Base-by-base conservation (phyloP, 2,329 filamentous ascomycete genomes). In the Penicillium griseofulvum region DNA sequence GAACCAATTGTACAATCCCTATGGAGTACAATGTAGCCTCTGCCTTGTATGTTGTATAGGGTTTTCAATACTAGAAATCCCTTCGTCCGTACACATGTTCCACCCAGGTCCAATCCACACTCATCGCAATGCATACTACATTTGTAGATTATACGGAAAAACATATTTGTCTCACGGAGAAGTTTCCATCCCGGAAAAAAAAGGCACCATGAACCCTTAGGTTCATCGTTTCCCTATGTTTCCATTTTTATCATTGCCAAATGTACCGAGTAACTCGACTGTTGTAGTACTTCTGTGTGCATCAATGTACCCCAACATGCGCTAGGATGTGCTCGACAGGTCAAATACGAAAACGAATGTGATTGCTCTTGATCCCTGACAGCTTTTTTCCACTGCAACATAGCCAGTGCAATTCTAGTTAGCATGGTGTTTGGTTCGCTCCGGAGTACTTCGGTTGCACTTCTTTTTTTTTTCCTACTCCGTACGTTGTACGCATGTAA, bases 301-400 rank as follows among this genome's bases (percentile, higher is more conserved):
- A 39, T n/a, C n/a, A n/a, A n/a, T 41, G 50, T 41, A 49, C 37
- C 37, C 51, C 37, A 29, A 36, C 51, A 29, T 54, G 38, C 24
- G 38, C 45, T 50, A 49, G 28, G 24, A 47, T 29, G 8, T 42
- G 31, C 28, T 48, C n/a, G 31, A 49, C 33, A 36, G 19, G 24
- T 34, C 48, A n/a, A 39, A 34, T 48, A 34, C 36, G 50, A 52
- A n/a, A 47, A 6, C 36, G 43, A 48, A 9, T 37, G 14, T 7
- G 19, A 33, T 33, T 33, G 5, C 33, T 22, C 42, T 31, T 34
- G 7, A 47, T n/a, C 41, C 42, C 14, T 19, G 19, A 17, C 29
- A 19, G 12, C 16, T 19, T 14, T 16, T 16, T 17, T 33, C 50
- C 34, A 33, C 28, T 11, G 22, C 22, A 22, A 22, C 22, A 22